phyloP scores from a whole-genome alignment of 192 early-diverging fungal species.

The Mycoemilia scoparia region DNA sequence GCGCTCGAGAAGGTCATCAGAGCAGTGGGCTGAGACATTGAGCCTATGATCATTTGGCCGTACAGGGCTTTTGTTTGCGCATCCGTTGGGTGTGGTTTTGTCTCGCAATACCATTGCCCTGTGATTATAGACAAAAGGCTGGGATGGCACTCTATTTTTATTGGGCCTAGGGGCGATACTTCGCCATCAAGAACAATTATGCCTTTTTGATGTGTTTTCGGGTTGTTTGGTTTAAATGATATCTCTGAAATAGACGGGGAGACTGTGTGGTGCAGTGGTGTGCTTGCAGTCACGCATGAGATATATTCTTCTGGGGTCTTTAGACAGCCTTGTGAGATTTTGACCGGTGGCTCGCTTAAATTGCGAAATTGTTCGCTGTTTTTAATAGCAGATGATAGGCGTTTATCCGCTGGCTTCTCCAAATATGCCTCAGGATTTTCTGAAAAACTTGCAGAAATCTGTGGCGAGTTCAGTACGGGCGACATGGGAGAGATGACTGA shows the following conservation, averaged over 20 bases:
- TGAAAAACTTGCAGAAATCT: too few relatives aligned
- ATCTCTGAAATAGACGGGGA: constrained; percentile 12
- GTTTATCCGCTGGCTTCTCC: too few relatives aligned
- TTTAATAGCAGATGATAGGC: constrained; percentile 4
- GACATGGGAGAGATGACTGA: too few relatives aligned
- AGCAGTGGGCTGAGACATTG: too few relatives aligned
- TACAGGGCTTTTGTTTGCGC: too few relatives aligned
- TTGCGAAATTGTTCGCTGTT: neutral
- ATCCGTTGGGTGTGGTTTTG: too few relatives aligned
- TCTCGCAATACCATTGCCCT: constrained; percentile 1
- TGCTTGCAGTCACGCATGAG: neutral
- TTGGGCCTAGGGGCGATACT: constrained; percentile 18
- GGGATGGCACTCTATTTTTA: constrained; percentile 27
- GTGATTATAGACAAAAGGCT: constrained; percentile 11
- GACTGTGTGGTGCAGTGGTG: neutral
- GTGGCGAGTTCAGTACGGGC: too few relatives aligned
- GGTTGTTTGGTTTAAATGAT: too few relatives aligned
- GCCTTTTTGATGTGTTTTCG: too few relatives aligned
- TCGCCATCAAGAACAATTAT: constrained; percentile 33
- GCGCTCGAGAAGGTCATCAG: too few relatives aligned
- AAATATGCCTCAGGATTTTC: too few relatives aligned
- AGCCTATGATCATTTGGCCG: too few relatives aligned
- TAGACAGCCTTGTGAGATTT: neutral
- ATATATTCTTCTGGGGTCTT: neutral
- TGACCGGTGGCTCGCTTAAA: neutral